A percentile compares a stretch with the other conserved stretches of the same genome.
Evolutionary conservation across 352 stramenopile species (phyloP).

Genomic region (Blastocystis hominis): DNA sequence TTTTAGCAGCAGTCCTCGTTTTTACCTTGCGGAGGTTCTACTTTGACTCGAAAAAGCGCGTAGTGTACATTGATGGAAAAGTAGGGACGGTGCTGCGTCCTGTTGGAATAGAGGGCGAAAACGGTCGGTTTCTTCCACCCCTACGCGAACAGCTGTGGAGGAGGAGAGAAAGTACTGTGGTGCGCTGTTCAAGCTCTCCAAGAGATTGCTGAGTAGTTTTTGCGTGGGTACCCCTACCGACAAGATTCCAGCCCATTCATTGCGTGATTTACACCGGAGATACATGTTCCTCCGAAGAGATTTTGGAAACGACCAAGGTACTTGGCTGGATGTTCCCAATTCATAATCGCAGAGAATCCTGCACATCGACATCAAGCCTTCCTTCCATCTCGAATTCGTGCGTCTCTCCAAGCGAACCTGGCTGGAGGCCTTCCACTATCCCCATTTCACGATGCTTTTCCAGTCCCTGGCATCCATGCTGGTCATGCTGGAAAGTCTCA

Average conservation of each 20-base stretch:
- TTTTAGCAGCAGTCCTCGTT: slow-evolving; percentile 4
- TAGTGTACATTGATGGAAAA: slow-evolving; percentile 25
- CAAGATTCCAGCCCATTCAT: slow-evolving; percentile 62
- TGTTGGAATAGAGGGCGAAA: slow-evolving; percentile 36
- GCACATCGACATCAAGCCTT: slow-evolving; percentile 46
- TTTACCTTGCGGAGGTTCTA: slow-evolving; percentile 13
- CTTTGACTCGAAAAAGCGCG: background rate
- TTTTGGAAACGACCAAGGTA: slow-evolving; percentile 44
- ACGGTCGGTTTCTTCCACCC: slow-evolving; percentile 82
- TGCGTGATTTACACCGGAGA: slow-evolving; percentile 46
- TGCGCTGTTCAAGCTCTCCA: slow-evolving; percentile 79
- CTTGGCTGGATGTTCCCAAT: slow-evolving; percentile 58
- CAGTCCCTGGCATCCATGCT: slow-evolving; percentile 85
- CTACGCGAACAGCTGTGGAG: slow-evolving; percentile 83
- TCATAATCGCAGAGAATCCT: slow-evolving; percentile 1
- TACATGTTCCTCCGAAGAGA: background rate
- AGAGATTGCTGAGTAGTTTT: slow-evolving; percentile 50
- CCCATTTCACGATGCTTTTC: slow-evolving; percentile 83
- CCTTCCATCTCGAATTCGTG: slow-evolving; percentile 35
- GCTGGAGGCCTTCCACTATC: slow-evolving; percentile 64
- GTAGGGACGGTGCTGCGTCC: background rate
- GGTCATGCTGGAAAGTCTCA: slow-evolving; percentile 77
- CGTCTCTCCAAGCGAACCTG: slow-evolving; percentile 9
- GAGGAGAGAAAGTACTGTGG: slow-evolving; percentile 94
- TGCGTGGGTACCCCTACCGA: slow-evolving; percentile 7